Evolutionary conservation across 805 yeast genomes (phyloP), one percentile per base, ranked within the genome.

Genomic region (Candida parachauliodes): DNA sequence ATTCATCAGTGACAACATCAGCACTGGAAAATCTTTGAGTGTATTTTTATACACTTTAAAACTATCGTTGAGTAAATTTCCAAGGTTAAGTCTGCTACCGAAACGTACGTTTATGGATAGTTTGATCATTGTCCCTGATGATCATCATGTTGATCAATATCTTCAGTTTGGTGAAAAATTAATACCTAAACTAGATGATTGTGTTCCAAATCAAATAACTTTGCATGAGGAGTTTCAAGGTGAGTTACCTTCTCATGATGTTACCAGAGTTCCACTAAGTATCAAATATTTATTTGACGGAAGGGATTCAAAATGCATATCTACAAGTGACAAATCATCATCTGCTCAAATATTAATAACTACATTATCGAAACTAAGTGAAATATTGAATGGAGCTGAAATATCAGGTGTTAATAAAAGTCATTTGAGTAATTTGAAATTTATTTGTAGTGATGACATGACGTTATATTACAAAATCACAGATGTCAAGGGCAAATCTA

Each of bases 121-220:
- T 15, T 22, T 57, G 2, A 46, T 59, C 19, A 23, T 59, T 6
- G 61, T 51, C 5, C 63, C 63, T 4, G 52, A 57, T 7, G 50
- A 48, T 30, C 45, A 38, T 3, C 15, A 51, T 18, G 48, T 58
- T 3, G 41, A 41, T 6, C 42, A 50, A 28, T 59, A 55, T 32
- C 30, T 38, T 16, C 8, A 18, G 2, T 42, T 43, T 34, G 36
- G 46, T 3, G 17, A 21, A 8, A 15, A 18, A 21, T 33, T 59
- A 14, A 38, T 49, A 8, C 22, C 40, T n/a, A 55, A 45, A 3
- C 40, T 56, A 2, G 31, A 28, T 6, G 30, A 45, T 8, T 55
- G 60, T 28, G 51, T 55, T 40, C 62, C 64, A 3, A 9, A 30
- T 20, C 14, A 8, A 14, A 22, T 36, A 12, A 7, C 8, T 23